These are phyloP conservation scores for Thermoascus crustaceus DNA, from an alignment of 2,329 filamentous ascomycete genomes.

Conservation along the genomic window DNA sequence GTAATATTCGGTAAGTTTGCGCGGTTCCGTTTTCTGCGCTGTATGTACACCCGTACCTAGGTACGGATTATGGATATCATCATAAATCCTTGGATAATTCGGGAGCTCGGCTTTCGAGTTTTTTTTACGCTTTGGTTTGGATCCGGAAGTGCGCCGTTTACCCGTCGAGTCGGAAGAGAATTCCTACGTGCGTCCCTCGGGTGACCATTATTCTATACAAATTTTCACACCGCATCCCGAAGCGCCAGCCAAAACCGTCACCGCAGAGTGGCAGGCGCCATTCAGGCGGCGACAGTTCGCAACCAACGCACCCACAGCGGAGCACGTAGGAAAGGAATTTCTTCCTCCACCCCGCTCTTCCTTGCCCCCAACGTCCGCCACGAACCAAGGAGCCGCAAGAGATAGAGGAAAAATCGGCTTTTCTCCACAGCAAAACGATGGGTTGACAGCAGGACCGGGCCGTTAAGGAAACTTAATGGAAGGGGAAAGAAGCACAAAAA, in stretches of 20 bases:
- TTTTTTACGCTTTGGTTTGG: neutral
- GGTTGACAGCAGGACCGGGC: neutral
- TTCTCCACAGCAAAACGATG: conserved; percentile 1
- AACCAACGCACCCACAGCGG: conserved; percentile 13
- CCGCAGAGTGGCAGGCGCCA: too few relatives aligned
- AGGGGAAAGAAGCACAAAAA: conserved; percentile 1
- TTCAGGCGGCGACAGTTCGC: neutral
- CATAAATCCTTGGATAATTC: too few relatives aligned
- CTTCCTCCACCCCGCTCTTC: neutral
- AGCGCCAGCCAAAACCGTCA: neutral
- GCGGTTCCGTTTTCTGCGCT: too few relatives aligned
- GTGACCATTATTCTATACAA: neutral
- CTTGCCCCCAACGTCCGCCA: neutral
- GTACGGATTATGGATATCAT: too few relatives aligned
- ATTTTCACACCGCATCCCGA: neutral
- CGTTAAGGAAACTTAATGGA: neutral
- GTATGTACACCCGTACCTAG: too few relatives aligned
- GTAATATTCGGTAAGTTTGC: neutral
- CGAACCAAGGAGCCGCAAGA: neutral
- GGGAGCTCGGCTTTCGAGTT: neutral
- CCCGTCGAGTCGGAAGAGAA: neutral
- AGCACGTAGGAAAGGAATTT: conserved; percentile 8
- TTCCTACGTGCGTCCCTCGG: neutral
- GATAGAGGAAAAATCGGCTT: neutral
- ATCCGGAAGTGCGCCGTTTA: neutral